Evolutionary conservation across 768 basidiomycete genomes (phyloP).

Genomic region (Pleurotus tuoliensis): DNA sequence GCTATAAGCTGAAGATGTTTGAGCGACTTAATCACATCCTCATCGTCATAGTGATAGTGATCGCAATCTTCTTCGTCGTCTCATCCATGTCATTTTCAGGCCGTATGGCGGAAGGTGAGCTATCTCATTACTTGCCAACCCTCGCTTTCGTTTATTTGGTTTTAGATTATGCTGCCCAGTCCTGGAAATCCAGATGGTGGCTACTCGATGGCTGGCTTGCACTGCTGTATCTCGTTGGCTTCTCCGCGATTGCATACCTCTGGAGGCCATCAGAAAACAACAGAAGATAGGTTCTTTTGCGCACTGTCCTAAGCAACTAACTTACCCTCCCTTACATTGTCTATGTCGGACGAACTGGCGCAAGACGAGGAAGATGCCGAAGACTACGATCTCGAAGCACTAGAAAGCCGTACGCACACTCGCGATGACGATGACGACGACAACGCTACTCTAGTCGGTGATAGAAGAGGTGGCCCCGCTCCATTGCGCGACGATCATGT

Average conservation of each 20-base stretch:
- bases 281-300: constrained; percentile 60
- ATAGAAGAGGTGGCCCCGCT: constrained; percentile 44
- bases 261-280: constrained; percentile 94
- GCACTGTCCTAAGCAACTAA: constrained; percentile 20
- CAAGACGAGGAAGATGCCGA: constrained; percentile 94
- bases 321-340: constrained; percentile 51
- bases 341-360: constrained; percentile 95
- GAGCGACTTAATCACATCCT: constrained; percentile 81
- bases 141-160: background rate
- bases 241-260: constrained; percentile 77
- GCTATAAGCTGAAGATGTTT: constrained; percentile 88
- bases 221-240: constrained; percentile 80
- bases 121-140: background rate
- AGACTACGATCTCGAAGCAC: constrained; percentile 82
- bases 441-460: constrained; percentile 68
- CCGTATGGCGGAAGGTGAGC: constrained; percentile 80
- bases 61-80: constrained; percentile 88
- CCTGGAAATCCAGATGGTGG: constrained; percentile 94
- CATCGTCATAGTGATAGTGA: constrained; percentile 72
- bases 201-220: constrained; percentile 93
- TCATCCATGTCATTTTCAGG: constrained; percentile 91
- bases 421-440: constrained; percentile 66
- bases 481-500: constrained; percentile 61
- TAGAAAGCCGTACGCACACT: constrained; percentile 50
- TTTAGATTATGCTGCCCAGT: constrained; percentile 85